Evolutionary conservation across 106 monocot species (phyloP), one percentile per base, ranked within the genome.

Genomic region (Phalaenopsis equestris): DNA sequence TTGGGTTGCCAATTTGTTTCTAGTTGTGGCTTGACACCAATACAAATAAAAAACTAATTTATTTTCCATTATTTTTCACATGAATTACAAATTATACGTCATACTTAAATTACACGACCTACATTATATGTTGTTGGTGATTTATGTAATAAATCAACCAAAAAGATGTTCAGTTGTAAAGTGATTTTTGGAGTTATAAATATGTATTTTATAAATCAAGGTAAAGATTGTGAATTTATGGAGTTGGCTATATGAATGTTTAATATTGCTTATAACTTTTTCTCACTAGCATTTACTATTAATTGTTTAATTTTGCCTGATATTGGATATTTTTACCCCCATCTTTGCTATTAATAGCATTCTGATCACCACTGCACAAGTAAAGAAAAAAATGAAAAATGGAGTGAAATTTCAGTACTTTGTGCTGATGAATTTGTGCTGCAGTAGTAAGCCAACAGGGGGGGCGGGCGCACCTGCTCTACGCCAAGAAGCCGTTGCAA

Each of bases 401-500:
- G 15, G 16, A 43, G 17, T 12, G n/a, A 16, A 6, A 43, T 74
- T 74, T 74, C 19, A 14, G 14, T 3, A 76, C 30, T 72, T 45
- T 21, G 47, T 76, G 39, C 48, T 76, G 76, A 76, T 76, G 48
- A 76, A 46, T 5, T 0, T 73, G 18, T 81, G 10, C 42, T 90
- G 82, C 92, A 95, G 95, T 92, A 95, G 95, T 82, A 95, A 90
- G 82, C 95, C 95, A 67, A 95, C 95, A 84, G 84, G 94, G 81
- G 88, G 90, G 79, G 79, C 81, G 17, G 90, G 92, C 76, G 83
- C 84, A 55, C 84, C 93, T 75, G 67, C 85, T 55, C 41, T 80
- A 70, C 88, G 86, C 80, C 86, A 82, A 30, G 94, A 94, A 79
- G 89, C 80, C 67, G n/a, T 74, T 76, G 67, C 41, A 7, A 94